phyloP scores from a whole-genome alignment of 768 basidiomycete genomes.

The Boletus bicolor region DNA sequence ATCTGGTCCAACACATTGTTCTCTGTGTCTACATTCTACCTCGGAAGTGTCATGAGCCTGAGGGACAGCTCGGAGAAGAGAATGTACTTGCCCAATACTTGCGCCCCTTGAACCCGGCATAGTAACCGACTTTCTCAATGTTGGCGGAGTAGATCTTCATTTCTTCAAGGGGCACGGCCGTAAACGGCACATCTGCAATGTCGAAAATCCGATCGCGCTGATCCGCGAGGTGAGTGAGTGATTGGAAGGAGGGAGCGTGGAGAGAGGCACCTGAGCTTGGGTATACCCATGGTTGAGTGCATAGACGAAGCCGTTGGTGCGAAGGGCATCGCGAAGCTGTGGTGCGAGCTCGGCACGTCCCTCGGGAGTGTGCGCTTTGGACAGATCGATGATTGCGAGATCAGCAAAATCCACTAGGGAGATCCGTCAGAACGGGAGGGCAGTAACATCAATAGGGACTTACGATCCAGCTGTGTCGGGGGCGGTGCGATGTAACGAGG shows the following conservation, averaged over 20 bases:
- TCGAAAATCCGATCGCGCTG: conserved; percentile 48
- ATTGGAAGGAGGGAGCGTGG: background rate
- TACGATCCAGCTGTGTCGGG: conserved; percentile 33
- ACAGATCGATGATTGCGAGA: conserved; percentile 50
- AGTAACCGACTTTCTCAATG: conserved; percentile 41
- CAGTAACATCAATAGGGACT: conserved; percentile 5
- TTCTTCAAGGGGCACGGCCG: conserved; percentile 39
- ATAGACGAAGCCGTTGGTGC: conserved; percentile 39
- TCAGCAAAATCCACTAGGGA: conserved; percentile 46
- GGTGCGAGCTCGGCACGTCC: conserved; percentile 39
- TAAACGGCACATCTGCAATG: conserved; percentile 45
- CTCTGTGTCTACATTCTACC: conserved; percentile 50
- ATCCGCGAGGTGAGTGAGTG: conserved; percentile 16
- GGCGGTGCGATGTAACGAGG: conserved; percentile 36
- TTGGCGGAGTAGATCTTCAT: conserved; percentile 37
- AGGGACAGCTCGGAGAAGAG: background rate
- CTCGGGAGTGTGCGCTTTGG: conserved; percentile 38
- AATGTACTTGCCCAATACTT: conserved; percentile 43
- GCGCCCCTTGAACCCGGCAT: conserved; percentile 48
- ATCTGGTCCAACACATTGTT: conserved; percentile 59
- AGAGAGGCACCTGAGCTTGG: conserved; percentile 32
- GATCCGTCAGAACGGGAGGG: conserved; percentile 21
- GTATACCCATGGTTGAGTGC: conserved; percentile 39
- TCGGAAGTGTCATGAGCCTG: background rate
- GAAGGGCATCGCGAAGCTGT: conserved; percentile 46